Conservation (phyloP, 441 rosid species). For the Gossypium trilobum region DNA sequence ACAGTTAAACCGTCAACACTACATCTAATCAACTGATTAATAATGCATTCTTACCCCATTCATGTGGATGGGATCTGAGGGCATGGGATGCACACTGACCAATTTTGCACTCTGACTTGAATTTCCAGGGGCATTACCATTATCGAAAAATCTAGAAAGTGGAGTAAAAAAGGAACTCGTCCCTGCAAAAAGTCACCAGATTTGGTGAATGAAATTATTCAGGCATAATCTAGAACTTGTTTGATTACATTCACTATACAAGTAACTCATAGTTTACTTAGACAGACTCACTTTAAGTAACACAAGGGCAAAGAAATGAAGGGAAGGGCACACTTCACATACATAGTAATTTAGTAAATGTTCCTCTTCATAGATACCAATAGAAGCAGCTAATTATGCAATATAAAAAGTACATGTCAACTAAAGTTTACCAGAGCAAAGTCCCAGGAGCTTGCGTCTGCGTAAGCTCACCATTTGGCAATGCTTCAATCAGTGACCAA, state of each 20-base stretch:
- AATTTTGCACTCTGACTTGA: slow-evolving; percentile 30
- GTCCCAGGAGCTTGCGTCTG: slow-evolving; percentile 80
- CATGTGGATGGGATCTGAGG: slow-evolving; percentile 27
- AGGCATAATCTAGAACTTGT: slow-evolving; percentile 6
- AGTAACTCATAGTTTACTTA: neutral
- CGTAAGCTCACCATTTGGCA: slow-evolving; percentile 83
- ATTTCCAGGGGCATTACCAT: slow-evolving; percentile 30
- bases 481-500: slow-evolving; percentile 14
- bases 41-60: slow-evolving; percentile 30
- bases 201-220: slow-evolving; percentile 15
- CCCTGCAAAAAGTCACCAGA: slow-evolving; percentile 30
- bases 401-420: slow-evolving; percentile 15
- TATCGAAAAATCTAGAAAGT: slow-evolving; percentile 37
- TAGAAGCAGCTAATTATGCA: slow-evolving; percentile 14
- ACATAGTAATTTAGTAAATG: neutral
- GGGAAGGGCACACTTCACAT: neutral
- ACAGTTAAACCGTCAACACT: too few species aligned
- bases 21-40: neutral
- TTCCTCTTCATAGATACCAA: slow-evolving; percentile 15
- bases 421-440: slow-evolving; percentile 67
- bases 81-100: slow-evolving; percentile 41
- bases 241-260: neutral
- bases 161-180: slow-evolving; percentile 48
- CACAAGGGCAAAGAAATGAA: neutral
- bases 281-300: neutral